Evolutionary conservation across 2,329 filamentous ascomycete species (phyloP).

Genomic region (Diatrype stigma): DNA sequence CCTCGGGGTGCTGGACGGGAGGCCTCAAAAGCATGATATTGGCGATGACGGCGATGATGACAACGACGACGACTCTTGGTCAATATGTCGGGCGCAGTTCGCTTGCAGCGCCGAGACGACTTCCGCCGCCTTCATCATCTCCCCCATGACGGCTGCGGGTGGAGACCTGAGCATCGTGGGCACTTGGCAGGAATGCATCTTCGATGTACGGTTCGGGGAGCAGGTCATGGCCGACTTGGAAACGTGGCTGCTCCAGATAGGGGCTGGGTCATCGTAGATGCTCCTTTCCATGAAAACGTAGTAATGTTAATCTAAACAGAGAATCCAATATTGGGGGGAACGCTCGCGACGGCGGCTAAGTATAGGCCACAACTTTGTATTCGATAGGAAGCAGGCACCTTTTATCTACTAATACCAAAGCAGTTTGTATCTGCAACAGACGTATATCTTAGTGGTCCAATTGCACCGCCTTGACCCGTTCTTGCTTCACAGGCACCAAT

Average conservation of each 20-base stretch:
- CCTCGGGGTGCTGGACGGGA: conserved; percentile 7
- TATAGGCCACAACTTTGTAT: no score
- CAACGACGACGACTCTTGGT: neutral
- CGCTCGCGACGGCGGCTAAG: no score
- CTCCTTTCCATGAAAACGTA: no score
- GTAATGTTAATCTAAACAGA: no score
- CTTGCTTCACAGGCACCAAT: no score
- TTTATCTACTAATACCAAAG: no score
- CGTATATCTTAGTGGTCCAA: no score
- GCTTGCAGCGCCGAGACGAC: conserved; percentile 1
- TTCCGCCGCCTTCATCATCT: conserved; percentile 1
- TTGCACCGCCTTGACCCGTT: no score
- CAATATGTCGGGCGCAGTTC: neutral
- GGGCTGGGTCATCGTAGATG: neutral
- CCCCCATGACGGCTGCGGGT: neutral
- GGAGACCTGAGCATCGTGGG: neutral
- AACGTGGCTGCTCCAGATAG: neutral
- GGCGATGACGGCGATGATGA: neutral
- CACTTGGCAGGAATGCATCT: conserved; percentile 2
- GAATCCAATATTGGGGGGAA: no score
- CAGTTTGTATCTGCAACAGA: no score
- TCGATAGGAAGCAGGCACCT: no score
- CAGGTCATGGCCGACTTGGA: neutral
- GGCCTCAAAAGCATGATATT: neutral
- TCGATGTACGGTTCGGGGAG: neutral